These are phyloP conservation scores for Hibiscus syriacus DNA, from an alignment of 345 rosid genomes.

Conservation along the genomic window DNA sequence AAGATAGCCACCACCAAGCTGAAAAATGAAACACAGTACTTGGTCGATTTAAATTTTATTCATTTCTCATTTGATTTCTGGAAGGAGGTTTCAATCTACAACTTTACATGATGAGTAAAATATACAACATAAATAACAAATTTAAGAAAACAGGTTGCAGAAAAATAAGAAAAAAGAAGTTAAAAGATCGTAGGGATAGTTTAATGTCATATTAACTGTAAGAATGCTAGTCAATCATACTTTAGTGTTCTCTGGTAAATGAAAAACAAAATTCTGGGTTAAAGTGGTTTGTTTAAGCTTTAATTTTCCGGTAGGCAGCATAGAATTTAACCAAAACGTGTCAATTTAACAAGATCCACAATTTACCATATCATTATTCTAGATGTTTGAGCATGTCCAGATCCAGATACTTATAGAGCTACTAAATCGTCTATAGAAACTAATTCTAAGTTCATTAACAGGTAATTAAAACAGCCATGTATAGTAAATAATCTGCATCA, in stretches of 20 bases:
- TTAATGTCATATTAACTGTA: neutral
- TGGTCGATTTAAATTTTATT: neutral
- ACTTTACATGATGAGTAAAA: neutral
- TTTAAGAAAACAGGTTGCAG: neutral
- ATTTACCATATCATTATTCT: neutral
- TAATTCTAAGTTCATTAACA: neutral
- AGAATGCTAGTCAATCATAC: neutral
- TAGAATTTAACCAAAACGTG: neutral
- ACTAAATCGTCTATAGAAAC: neutral
- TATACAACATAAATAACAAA: neutral
- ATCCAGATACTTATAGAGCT: neutral
- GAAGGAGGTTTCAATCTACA: neutral
- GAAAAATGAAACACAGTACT: conserved; percentile 19
- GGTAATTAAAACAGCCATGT: neutral
- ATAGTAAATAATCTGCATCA: neutral
- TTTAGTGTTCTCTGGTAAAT: neutral
- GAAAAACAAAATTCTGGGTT: neutral
- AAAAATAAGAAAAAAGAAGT: neutral
- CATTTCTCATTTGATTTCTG: neutral
- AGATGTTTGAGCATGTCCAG: neutral
- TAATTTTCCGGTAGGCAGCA: neutral
- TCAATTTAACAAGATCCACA: neutral
- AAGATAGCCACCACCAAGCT: conserved; percentile 99
- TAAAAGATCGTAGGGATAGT: neutral
- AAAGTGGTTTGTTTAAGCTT: neutral